Evolutionary conservation across 2,329 filamentous ascomycete species (phyloP), one percentile per base, ranked within the genome.

Genomic region (Pseudogymnoascus sp.): DNA sequence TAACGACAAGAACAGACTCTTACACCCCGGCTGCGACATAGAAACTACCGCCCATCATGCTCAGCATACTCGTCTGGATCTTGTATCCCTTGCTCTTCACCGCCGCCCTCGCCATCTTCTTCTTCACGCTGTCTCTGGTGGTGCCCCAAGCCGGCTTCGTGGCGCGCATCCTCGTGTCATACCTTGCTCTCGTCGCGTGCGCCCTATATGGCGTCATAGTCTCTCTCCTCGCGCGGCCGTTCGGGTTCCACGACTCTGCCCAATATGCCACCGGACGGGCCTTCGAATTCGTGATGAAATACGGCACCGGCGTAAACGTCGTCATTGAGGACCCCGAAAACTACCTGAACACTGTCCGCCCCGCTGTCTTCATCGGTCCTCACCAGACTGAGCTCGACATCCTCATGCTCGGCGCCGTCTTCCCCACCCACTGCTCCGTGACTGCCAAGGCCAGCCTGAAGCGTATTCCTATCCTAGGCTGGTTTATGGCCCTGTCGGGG

Each of bases 341-440:
- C 67, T 74, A 87, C 60, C 69, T 74, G 6, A 68, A 66, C 11
- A 87, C 81, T 8, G 81, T 80, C 28, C 85, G 93, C 61, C 95
- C 95, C 0, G 93, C 91, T 63, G 89, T 99, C 63, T 93, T 99
- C 72, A 82, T 99, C 69, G 90, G 89, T 41, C 98, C 98, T 77
- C 95, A 99, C 78, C 95, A 99, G 82, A 91, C 90, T 22, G 95
- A 98, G 78, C 85, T 99, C 68, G 95, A 99, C 73, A 90, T 99
- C 41, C 82, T 96, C 65, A 89, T 97, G 85, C 84, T 99, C 28
- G 95, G 92, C 66, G 81, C 82, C 76, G 85, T 96, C 72, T 98
- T 97, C 78, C 95, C 95, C 59, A 87, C 86, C 71, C 92, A 96
- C 81, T 96, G 90, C 81, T 92, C 88, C 72, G 89, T 99, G 65